Conservation (phyloP, 208 protist genomes). For the Trypanosoma avium region DNA sequence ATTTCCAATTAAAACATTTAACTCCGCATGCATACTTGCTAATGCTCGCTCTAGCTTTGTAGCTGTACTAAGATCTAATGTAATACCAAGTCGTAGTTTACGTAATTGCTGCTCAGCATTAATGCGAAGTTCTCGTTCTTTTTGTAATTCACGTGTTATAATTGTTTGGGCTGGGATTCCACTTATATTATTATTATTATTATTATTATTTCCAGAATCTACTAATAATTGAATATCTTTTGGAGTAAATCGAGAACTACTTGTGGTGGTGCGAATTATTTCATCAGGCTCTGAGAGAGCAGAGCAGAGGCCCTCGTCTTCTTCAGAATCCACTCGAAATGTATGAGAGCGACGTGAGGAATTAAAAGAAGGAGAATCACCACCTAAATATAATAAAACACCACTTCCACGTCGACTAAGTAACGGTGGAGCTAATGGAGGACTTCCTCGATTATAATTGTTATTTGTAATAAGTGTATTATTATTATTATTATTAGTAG, state of each 20-base stretch:
- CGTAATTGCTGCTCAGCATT: slow-evolving; percentile 57
- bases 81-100: slow-evolving; percentile 41
- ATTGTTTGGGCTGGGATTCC: background rate
- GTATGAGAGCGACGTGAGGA: slow-evolving; percentile 3
- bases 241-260: background rate
- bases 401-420: background rate
- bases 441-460: too few relatives aligned
- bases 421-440: too few relatives aligned
- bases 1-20: slow-evolving; percentile 69
- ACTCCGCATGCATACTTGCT: slow-evolving; percentile 47
- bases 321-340: slow-evolving; percentile 8
- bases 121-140: slow-evolving; percentile 50
- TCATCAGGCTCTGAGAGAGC: slow-evolving; percentile 21
- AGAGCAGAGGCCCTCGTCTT: slow-evolving; percentile 33
- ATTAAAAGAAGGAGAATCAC: background rate
- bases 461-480: too few relatives aligned
- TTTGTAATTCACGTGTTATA: slow-evolving; percentile 30
- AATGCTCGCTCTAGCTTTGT: slow-evolving; percentile 52
- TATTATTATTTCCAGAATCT: background rate
- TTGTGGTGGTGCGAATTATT: background rate
- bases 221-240: too few relatives aligned
- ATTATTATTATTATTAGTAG: background rate
- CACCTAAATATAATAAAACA: too few relatives aligned
- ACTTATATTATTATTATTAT: background rate
- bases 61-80: slow-evolving; percentile 46